These are phyloP conservation scores for Backusella psychrophila DNA, from an alignment of 192 early-diverging fungal genomes.

Conservation along the genomic window DNA sequence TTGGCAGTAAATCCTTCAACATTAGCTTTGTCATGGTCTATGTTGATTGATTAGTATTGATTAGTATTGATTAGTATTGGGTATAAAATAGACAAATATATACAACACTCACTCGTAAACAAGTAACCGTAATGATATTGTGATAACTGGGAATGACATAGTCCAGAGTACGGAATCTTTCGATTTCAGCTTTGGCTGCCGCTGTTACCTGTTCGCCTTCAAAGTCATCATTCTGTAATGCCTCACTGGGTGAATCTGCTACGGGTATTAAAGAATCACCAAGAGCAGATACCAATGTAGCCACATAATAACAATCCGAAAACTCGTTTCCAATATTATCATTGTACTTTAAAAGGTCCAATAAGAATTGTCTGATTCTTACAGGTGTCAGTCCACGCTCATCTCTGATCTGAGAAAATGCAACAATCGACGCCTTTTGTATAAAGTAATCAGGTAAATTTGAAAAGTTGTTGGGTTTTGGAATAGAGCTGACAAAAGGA, in stretches of 20 bases:
- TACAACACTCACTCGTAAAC: constrained; percentile 59
- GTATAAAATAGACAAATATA: not conserved
- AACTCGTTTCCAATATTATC: constrained; percentile 90
- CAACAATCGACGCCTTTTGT: constrained; percentile 76
- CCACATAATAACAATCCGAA: constrained; percentile 79
- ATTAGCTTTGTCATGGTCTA: constrained; percentile 63
- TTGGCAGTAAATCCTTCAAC: constrained; percentile 60
- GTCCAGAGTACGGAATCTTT: constrained; percentile 77
- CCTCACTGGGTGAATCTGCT: constrained; percentile 32
- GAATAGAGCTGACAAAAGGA: constrained; percentile 53
- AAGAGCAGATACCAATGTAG: constrained; percentile 69
- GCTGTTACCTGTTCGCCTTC: constrained; percentile 51
- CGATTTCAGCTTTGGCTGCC: constrained; percentile 66
- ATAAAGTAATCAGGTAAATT: constrained; percentile 89
- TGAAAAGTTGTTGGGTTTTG: constrained; percentile 87
- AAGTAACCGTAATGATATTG: constrained; percentile 79
- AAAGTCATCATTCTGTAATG: constrained; percentile 35
- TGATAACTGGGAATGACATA: constrained; percentile 83
- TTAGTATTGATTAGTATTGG: not conserved
- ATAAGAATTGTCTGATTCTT: constrained; percentile 61
- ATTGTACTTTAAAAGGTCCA: constrained; percentile 85
- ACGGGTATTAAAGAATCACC: constrained; percentile 62
- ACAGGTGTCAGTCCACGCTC: constrained; percentile 58
- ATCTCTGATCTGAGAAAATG: constrained; percentile 72
- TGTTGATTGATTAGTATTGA: not conserved